Conservation (phyloP, 2,329 filamentous ascomycete species). For the Arthrobotrys megalospora region DNA sequence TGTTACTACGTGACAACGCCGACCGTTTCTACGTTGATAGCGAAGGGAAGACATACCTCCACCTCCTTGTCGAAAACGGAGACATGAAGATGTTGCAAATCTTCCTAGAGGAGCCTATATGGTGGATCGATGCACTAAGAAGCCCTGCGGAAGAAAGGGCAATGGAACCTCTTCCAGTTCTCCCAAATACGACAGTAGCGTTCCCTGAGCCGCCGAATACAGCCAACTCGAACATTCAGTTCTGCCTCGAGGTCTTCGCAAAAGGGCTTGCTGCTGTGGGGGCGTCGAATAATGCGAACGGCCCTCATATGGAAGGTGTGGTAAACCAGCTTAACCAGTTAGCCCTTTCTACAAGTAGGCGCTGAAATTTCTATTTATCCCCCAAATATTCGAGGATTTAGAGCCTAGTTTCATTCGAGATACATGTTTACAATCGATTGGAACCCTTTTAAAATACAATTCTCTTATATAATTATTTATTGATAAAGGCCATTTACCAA, state of each 20-base stretch:
- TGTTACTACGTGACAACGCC: background rate
- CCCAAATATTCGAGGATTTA: too few species aligned
- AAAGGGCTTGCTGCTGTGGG: background rate
- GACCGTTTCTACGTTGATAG: constrained; percentile 1
- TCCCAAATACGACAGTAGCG: background rate
- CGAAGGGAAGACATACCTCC: constrained; percentile 6
- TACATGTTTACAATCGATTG: too few species aligned
- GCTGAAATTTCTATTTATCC: too few species aligned
- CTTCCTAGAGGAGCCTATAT: constrained; percentile 7
- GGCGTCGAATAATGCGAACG: background rate
- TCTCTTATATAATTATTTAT: too few species aligned
- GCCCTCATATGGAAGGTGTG: too few species aligned
- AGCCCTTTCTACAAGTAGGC: too few species aligned
- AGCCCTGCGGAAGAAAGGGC: background rate
- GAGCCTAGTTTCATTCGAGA: too few species aligned
- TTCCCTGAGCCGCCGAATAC: background rate
- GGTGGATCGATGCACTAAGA: background rate
- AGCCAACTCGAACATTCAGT: background rate
- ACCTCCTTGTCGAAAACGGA: constrained; percentile 12
- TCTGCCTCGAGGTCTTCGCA: background rate
- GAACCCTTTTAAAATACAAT: too few species aligned
- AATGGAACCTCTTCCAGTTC: background rate
- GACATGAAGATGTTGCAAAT: background rate
- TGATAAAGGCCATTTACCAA: too few species aligned
- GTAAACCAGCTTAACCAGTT: too few species aligned